These are phyloP conservation scores for Beauveria varroae DNA, from an alignment of 2,329 filamentous ascomycete species.

Conservation along the genomic window DNA sequence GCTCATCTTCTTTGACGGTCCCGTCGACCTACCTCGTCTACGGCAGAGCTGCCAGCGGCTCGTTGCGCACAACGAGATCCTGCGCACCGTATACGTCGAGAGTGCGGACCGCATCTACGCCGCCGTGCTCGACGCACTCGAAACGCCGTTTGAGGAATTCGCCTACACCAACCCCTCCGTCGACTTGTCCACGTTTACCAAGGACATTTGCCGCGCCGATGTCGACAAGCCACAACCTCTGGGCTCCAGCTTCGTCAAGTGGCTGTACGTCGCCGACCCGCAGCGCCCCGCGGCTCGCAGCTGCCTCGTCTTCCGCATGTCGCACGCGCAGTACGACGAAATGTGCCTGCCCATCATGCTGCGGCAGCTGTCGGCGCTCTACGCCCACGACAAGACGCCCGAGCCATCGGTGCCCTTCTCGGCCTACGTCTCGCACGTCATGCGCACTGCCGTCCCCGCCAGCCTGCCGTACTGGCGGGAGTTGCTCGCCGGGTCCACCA, in stretches of 20 bases:
- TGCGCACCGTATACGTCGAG: conserved; percentile 58
- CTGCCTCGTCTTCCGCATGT: conserved; percentile 53
- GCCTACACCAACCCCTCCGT: conserved; percentile 41
- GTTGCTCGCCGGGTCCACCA: conserved; percentile 47
- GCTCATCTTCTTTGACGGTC: conserved; percentile 51
- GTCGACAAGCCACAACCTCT: conserved; percentile 47
- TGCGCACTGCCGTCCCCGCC: conserved; percentile 33
- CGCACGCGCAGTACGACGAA: conserved; percentile 63
- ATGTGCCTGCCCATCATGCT: conserved; percentile 58
- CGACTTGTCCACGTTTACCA: conserved; percentile 32
- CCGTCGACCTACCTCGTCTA: conserved; percentile 41
- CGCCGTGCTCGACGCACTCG: conserved; percentile 50
- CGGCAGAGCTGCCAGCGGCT: conserved; percentile 45
- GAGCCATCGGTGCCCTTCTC: conserved; percentile 35
- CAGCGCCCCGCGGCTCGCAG: conserved; percentile 21
- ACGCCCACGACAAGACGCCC: conserved; percentile 18
- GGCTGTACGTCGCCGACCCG: conserved; percentile 40
- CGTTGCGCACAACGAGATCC: conserved; percentile 53
- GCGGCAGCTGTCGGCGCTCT: conserved; percentile 48
- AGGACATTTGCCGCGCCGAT: conserved; percentile 47
- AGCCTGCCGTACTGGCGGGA: conserved; percentile 55
- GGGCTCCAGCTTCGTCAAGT: conserved; percentile 54
- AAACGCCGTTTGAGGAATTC: conserved; percentile 44
- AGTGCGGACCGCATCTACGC: conserved; percentile 41
- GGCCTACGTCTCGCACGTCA: conserved; percentile 35